A percentile compares a stretch with the other conserved stretches of the same genome.
phyloP scores from a whole-genome alignment of 2,329 filamentous ascomycete species.

The Verruconis gallopava region DNA sequence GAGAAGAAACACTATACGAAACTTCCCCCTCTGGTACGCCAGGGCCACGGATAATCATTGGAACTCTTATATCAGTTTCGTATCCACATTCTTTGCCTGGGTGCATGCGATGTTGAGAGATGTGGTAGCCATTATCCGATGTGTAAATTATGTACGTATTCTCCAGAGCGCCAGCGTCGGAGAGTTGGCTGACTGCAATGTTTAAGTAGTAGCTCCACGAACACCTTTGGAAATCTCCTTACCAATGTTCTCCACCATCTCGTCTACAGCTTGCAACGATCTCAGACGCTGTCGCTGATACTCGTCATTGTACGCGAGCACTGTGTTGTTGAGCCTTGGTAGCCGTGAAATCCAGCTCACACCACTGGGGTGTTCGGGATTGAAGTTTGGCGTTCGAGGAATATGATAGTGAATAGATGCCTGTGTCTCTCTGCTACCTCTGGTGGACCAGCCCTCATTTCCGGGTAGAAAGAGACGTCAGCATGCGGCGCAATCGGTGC shows the following conservation, averaged over 20 bases:
- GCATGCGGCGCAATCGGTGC: conserved; percentile 56
- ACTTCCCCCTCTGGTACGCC: conserved; percentile 18
- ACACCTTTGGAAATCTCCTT: conserved; percentile 25
- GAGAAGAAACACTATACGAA: conserved; percentile 23
- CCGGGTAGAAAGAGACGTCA: conserved; percentile 17
- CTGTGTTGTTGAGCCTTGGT: conserved; percentile 31
- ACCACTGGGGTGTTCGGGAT: conserved; percentile 40
- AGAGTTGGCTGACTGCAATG: conserved; percentile 29
- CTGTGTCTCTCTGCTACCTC: conserved; percentile 48
- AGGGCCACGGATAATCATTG: conserved; percentile 26
- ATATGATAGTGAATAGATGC: conserved; percentile 47
- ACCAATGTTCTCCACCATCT: conserved; percentile 36
- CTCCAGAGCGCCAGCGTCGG: conserved; percentile 29
- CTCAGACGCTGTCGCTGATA: conserved; percentile 39
- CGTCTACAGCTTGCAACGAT: conserved; percentile 41
- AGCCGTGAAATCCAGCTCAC: conserved; percentile 21
- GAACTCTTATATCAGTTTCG: conserved; percentile 29
- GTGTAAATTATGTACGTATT: conserved; percentile 33
- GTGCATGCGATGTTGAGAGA: conserved; percentile 26
- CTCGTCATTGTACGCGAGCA: conserved; percentile 40
- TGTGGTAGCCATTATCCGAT: conserved; percentile 29
- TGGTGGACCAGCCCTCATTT: conserved; percentile 27
- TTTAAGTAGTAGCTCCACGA: conserved; percentile 34
- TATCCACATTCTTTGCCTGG: conserved; percentile 28
- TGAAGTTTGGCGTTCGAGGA: conserved; percentile 52